Evolutionary conservation across 2,329 filamentous ascomycete genomes (phyloP).

Genomic region (Penicillium olsonii): DNA sequence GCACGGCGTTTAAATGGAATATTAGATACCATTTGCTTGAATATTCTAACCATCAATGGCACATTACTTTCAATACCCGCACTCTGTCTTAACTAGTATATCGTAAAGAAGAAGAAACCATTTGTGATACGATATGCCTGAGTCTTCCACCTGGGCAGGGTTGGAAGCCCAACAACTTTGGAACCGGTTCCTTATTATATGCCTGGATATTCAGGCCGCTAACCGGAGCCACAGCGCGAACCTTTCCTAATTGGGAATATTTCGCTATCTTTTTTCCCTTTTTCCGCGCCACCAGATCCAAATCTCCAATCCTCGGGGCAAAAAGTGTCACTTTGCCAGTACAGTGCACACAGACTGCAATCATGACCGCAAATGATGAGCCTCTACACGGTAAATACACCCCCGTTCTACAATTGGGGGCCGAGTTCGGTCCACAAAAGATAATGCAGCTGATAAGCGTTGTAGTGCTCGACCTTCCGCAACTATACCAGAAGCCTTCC

Average conservation of each 20-base stretch:
- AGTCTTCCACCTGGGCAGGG: too few species aligned
- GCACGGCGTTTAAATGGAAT: constrained; percentile 18
- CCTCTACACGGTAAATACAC: constrained; percentile 40
- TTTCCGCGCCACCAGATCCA: constrained; percentile 11
- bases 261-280: constrained; percentile 17
- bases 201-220: constrained; percentile 18
- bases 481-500: constrained; percentile 74
- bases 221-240: constrained; percentile 27
- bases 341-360: constrained; percentile 4
- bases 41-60: not conserved
- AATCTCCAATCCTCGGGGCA: constrained; percentile 2
- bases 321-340: constrained; percentile 1
- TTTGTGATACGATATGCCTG: too few species aligned
- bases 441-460: constrained; percentile 36
- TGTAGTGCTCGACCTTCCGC: constrained; percentile 73
- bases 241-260: constrained; percentile 39
- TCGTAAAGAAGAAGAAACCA: too few species aligned
- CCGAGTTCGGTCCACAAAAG: constrained; percentile 17
- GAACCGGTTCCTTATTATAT: too few species aligned
- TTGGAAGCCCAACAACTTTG: too few species aligned
- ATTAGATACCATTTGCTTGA: constrained; percentile 8
- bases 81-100: too few species aligned
- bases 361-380: constrained; percentile 41
- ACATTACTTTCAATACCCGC: not conserved
- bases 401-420: constrained; percentile 10